Base-by-base conservation (phyloP, 495 filamentous ascomycete genomes). In the Tuber melanosporum region DNA sequence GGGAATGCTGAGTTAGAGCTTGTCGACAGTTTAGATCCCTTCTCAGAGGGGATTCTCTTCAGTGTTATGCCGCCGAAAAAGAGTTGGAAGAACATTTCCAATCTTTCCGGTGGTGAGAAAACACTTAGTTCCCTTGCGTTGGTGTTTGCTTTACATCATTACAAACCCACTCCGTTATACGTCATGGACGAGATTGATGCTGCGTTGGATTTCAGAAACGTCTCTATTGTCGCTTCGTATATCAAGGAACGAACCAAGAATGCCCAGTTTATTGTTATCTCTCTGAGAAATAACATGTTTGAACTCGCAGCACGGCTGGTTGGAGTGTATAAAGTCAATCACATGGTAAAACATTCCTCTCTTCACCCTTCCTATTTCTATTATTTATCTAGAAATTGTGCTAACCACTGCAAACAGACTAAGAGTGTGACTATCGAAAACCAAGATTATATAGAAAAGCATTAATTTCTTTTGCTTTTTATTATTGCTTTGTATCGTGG, bases 151-250 rank as follows among this genome's bases (percentile, higher is more conserved):
- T 84, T 99, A 82, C 95, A 99, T 85, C 96, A 98, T 83, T 99
- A 97, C 83, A 97, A 97, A 86, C 95, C 95, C 10, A 99, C 95
- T 62, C 95, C 95, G 76, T 85, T 99, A 75, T 99, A 99, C 85
- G 95, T 99, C 73, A 99, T 99, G 95, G 95, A 99, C 85, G 95
- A 99, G 86, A 99, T 99, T 85, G 95, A 99, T 85, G 95, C 95
- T 26, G 95, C 95, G 46, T 83, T 99, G 88, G 95, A 99, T 87
- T 99, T 99, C 87, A 87, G 94, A 84, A 99, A 99, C 84, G 95
- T 99, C 45, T 97, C 94, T 2, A 99, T 99, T 84, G 95, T 99
- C 69, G 95, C 95, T 47, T 94, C 92, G 73, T 99, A 99, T 82
- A 99, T 99, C 88, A 98, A 98, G 85, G 95, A 98, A 85, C 88